Percentiles rank a stretch among this genome's conserved stretches.
Evolutionary conservation across 228 moss, liverwort and hornwort species (phyloP).

Genomic region (Sphagnum magellanicum): DNA sequence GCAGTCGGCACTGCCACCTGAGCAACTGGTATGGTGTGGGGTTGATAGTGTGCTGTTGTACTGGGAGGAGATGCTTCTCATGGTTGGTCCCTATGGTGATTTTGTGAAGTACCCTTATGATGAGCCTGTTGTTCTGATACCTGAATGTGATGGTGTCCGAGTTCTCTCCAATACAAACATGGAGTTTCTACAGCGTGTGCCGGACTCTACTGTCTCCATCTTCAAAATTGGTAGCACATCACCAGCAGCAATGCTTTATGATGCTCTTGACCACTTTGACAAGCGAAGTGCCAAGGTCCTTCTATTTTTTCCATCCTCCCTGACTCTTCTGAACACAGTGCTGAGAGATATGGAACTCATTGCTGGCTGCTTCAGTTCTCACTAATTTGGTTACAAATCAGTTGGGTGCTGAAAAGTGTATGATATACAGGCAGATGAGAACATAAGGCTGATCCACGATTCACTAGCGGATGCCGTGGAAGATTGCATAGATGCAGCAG

Average conservation of each 20-base stretch:
- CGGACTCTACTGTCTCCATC: constrained; percentile 89
- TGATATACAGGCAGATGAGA: constrained; percentile 82
- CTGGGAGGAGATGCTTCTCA: constrained; percentile 87
- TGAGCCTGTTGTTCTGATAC: constrained; percentile 79
- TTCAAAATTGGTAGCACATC: constrained; percentile 98
- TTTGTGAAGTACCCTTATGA: constrained; percentile 76
- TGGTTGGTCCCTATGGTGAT: constrained; percentile 92
- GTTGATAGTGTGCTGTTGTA: constrained; percentile 82
- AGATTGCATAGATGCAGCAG: constrained; percentile 98
- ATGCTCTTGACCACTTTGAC: constrained; percentile 97
- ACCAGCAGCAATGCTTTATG: constrained; percentile 92
- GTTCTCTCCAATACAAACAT: constrained; percentile 83
- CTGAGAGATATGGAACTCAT: background rate
- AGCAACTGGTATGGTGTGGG: constrained; percentile 98
- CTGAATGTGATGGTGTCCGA: constrained; percentile 93
- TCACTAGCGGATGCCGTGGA: constrained; percentile 83
- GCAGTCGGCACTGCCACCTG: constrained; percentile 90
- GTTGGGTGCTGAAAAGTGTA: background rate
- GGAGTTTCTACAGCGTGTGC: constrained; percentile 85
- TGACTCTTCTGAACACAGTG: background rate
- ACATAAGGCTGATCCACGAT: constrained; percentile 81
- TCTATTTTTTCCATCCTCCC: background rate
- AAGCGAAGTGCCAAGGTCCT: constrained; percentile 88
- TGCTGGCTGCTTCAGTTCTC: background rate
- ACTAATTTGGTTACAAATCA: background rate